Conservation (phyloP, 1,139 yeast species). For the Blastobotrys persicus region DNA sequence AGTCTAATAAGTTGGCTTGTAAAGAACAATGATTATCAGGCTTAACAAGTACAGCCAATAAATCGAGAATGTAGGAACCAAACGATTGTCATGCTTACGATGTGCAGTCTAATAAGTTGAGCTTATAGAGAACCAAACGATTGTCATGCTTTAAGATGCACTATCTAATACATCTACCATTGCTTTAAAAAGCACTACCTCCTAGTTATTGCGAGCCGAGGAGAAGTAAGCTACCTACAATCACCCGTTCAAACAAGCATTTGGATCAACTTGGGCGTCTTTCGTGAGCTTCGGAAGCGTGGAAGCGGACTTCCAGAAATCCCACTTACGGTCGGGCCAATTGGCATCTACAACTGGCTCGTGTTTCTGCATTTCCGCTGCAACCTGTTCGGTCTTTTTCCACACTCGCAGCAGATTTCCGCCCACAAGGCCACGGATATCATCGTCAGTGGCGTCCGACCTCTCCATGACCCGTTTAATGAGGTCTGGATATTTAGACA, state of each 20-base stretch:
- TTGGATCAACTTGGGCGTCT: not conserved
- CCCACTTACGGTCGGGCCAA: constrained; percentile 47
- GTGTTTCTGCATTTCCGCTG: constrained; percentile 25
- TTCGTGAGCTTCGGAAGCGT: constrained; percentile 8
- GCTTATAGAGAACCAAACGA: too few species aligned
- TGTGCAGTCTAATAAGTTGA: too few species aligned
- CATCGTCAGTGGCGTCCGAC: constrained; percentile 10
- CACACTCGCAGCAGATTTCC: constrained; percentile 50
- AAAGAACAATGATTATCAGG: too few species aligned
- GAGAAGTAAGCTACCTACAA: too few species aligned
- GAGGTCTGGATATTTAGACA: constrained; percentile 52
- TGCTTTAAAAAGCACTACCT: too few species aligned
- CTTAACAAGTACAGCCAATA: too few species aligned
- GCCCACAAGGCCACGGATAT: constrained; percentile 15
- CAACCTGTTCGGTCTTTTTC: constrained; percentile 44
- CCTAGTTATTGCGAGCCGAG: too few species aligned
- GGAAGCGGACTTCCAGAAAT: constrained; percentile 29
- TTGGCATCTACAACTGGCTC: constrained; percentile 41
- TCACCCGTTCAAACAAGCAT: constrained; percentile 2
- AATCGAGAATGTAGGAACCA: too few species aligned
- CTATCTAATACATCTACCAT: too few species aligned
- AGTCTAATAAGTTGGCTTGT: too few species aligned
- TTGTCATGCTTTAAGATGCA: too few species aligned
- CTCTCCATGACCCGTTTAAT: constrained; percentile 43
- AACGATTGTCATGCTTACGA: too few species aligned